Conservation (phyloP, 495 filamentous ascomycete genomes). For the Xylaria grammica region DNA sequence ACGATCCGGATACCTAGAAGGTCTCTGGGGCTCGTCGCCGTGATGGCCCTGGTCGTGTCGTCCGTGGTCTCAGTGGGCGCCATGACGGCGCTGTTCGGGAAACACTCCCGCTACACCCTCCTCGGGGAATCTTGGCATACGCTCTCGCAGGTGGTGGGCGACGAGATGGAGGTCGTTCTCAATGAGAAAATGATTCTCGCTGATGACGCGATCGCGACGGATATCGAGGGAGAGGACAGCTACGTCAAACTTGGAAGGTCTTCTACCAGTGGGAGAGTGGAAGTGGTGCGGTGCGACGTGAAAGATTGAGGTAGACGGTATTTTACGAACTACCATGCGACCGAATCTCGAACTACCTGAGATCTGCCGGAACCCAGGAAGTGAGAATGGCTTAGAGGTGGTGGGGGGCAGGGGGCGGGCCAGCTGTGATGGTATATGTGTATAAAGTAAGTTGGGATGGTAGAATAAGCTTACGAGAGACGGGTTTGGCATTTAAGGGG, state of each 20-base stretch:
- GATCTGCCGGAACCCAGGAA: too few species aligned
- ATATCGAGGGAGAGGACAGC: background rate
- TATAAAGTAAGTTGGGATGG: too few species aligned
- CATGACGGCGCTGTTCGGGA: background rate
- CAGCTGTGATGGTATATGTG: too few species aligned
- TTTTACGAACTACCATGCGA: too few species aligned
- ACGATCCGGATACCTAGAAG: background rate
- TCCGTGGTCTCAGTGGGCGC: background rate
- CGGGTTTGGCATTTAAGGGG: too few species aligned
- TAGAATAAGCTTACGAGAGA: too few species aligned
- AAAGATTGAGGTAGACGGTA: too few species aligned
- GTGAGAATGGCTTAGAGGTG: too few species aligned
- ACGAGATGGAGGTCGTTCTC: background rate
- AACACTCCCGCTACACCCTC: conserved; percentile 1
- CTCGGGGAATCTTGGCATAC: background rate
- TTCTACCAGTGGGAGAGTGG: background rate
- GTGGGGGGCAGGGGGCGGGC: too few species aligned
- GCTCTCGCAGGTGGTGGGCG: background rate
- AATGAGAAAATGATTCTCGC: background rate
- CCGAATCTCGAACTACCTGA: too few species aligned
- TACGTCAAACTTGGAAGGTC: background rate
- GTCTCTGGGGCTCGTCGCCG: background rate
- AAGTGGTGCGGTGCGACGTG: background rate
- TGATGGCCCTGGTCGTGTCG: background rate
- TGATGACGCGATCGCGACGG: background rate